phyloP scores from a whole-genome alignment of 192 early-diverging fungal species.

The Haplosporangium gracile region DNA sequence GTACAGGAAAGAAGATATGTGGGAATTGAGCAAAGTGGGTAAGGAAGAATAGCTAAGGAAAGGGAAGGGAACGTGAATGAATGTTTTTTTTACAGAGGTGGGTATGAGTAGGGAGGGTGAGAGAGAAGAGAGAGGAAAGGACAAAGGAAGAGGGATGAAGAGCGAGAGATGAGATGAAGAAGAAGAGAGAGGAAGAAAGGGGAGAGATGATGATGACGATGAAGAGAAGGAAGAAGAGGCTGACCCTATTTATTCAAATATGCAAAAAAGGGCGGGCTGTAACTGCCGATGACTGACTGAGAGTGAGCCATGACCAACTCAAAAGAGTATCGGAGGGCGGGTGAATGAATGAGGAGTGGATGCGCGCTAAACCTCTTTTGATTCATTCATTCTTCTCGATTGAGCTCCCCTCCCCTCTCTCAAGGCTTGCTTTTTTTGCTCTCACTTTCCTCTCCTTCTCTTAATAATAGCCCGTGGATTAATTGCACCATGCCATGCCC shows the following conservation, averaged over 20 bases:
- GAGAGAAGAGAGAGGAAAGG: not conserved
- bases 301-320: not conserved
- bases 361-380: not conserved
- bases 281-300: not conserved
- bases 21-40: not conserved
- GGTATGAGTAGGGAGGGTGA: not conserved
- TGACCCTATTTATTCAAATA: not conserved
- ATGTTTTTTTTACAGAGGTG: not conserved
- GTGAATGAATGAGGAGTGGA: too few relatives aligned
- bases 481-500: not conserved
- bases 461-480: not conserved
- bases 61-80: not conserved
- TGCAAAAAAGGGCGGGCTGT: not conserved
- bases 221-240: not conserved
- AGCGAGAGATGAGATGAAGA: not conserved
- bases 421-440: not conserved
- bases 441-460: not conserved
- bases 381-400: slow-evolving; percentile 1
- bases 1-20: not conserved
- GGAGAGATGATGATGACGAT: not conserved
- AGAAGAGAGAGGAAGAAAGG: not conserved
- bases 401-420: not conserved
- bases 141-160: slow-evolving; percentile 3
- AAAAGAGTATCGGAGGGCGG: not conserved
- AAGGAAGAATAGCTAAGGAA: not conserved